A percentile compares a stretch with the other conserved stretches of the same genome.
phyloP scores from a whole-genome alignment of 768 basidiomycete species.

The Lactarius trivialis region DNA sequence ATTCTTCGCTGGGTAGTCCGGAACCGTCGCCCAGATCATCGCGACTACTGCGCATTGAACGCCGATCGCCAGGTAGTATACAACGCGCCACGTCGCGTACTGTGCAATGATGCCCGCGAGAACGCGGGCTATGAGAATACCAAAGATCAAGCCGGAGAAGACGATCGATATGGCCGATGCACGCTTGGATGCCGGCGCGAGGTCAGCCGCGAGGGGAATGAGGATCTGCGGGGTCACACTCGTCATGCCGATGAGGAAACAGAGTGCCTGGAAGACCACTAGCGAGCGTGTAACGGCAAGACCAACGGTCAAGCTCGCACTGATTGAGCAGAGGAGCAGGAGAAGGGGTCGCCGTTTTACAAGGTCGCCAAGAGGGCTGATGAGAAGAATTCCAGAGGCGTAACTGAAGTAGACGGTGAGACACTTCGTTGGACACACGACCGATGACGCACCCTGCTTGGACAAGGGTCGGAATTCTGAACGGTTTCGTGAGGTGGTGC shows the following conservation, averaged over 20 bases:
- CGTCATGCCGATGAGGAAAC: conserved; percentile 62
- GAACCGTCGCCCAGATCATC: conserved; percentile 14
- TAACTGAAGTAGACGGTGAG: conserved; percentile 22
- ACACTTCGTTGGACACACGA: background rate
- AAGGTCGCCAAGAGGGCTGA: conserved; percentile 80
- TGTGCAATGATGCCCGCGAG: conserved; percentile 38
- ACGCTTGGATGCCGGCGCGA: conserved; percentile 66
- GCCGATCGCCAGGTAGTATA: conserved; percentile 40
- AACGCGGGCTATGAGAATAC: conserved; percentile 68
- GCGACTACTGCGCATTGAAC: conserved; percentile 13
- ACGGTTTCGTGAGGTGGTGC: background rate
- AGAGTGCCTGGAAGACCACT: conserved; percentile 55
- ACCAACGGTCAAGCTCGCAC: conserved; percentile 57
- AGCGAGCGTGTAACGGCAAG: conserved; percentile 57
- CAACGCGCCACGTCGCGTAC: conserved; percentile 36
- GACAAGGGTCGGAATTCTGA: conserved; percentile 55
- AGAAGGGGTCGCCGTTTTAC: conserved; percentile 68
- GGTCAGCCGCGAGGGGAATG: conserved; percentile 73
- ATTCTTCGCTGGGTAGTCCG: conserved; percentile 20
- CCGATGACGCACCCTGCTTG: conserved; percentile 46
- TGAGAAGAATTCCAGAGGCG: conserved; percentile 46
- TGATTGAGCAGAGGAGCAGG: conserved; percentile 43
- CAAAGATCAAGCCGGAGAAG: conserved; percentile 56
- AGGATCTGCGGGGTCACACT: conserved; percentile 73
- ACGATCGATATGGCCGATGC: conserved; percentile 75